Evolutionary conservation across 306 rosid genomes (phyloP).

Genomic region (Urtica urens): DNA sequence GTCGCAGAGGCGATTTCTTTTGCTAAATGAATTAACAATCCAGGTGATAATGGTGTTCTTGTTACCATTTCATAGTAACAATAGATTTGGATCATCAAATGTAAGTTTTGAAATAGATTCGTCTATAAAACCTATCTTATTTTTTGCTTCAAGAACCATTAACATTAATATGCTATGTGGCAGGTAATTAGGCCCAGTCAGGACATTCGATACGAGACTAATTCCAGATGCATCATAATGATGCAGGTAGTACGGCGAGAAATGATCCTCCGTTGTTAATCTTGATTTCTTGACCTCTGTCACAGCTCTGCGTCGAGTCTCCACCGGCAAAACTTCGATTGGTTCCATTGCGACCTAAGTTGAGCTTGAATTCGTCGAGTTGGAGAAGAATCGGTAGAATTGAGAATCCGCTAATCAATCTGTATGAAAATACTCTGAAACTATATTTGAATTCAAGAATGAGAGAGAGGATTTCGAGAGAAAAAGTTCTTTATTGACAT

Average conservation of each 20-base stretch:
- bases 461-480: too few relatives aligned
- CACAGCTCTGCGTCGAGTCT: too few relatives aligned
- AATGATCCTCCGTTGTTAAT: background rate
- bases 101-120: background rate
- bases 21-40: background rate
- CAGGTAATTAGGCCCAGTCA: background rate
- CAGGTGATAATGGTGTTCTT: background rate
- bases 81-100: background rate
- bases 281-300: too few relatives aligned
- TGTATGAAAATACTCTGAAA: too few relatives aligned
- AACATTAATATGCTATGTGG: background rate
- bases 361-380: too few relatives aligned
- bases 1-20: background rate
- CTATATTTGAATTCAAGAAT: too few relatives aligned
- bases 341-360: too few relatives aligned
- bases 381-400: too few relatives aligned
- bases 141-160: background rate
- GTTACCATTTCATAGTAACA: background rate
- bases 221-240: background rate
- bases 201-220: background rate
- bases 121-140: background rate
- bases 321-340: too few relatives aligned
- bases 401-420: too few relatives aligned
- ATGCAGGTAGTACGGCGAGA: background rate
- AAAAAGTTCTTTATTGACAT: too few relatives aligned